These are phyloP conservation scores for Verticillium alfalfae DNA, from an alignment of 2,329 filamentous ascomycete genomes.

Conservation along the genomic window DNA sequence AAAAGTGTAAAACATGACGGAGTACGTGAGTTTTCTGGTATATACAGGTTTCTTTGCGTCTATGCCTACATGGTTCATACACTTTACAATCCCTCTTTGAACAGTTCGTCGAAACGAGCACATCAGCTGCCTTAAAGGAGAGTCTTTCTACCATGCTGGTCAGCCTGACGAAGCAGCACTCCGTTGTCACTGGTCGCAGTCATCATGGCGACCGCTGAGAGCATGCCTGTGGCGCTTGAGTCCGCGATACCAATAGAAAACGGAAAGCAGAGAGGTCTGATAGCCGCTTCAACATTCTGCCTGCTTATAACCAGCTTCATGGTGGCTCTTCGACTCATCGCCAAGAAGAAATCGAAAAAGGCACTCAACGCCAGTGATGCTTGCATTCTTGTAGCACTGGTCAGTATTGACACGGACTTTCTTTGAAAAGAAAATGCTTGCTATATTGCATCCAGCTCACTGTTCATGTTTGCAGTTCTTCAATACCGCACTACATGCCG, in stretches of 20 bases:
- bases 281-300: slow-evolving; percentile 2
- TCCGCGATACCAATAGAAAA: slow-evolving; percentile 6
- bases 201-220: not conserved
- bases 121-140: not conserved
- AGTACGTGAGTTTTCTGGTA: too few relatives aligned
- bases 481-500: slow-evolving; percentile 5
- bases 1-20: too few relatives aligned
- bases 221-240: not conserved
- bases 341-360: not conserved
- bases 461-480: not conserved
- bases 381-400: slow-evolving; percentile 5
- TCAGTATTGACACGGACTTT: not conserved
- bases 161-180: not conserved
- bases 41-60: too few relatives aligned
- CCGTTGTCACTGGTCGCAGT: too few relatives aligned
- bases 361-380: slow-evolving; percentile 2
- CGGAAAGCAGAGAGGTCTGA: slow-evolving; percentile 1
- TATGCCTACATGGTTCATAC: too few relatives aligned
- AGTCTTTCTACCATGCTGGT: too few relatives aligned
- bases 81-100: too few relatives aligned
- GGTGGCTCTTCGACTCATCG: slow-evolving; percentile 1
- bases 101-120: too few relatives aligned
- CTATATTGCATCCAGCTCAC: not conserved
- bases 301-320: slow-evolving; percentile 3
- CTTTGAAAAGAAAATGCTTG: too few relatives aligned